Base-by-base conservation (phyloP, 768 basidiomycete genomes). In the Cystofilobasidium bisporidii region DNA sequence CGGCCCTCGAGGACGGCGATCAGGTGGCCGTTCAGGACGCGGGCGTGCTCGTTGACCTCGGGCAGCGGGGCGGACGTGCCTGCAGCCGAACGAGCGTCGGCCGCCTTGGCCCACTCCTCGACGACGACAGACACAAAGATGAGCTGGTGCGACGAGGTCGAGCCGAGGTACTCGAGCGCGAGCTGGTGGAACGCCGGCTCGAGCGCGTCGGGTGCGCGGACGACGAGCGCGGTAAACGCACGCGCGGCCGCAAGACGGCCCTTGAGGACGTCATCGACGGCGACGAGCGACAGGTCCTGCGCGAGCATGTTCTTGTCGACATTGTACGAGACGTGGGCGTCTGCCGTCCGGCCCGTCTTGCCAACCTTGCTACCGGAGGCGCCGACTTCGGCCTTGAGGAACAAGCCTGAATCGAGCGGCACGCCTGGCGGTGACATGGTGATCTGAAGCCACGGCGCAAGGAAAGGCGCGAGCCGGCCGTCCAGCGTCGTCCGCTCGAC, bases 251-350 rank as follows among this genome's bases (percentile, higher is more conserved):
- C 84, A 8, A 97, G 77, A 28, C 93, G 82, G 22, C 89, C 90
- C 70, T 87, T 85, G 66, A 93, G 75, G 43, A 91, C 84, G 6
- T 84, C 78, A 72, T 96, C 91, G 28, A 82, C 78, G 9, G 86
- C 80, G 38, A 98, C 82, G 43, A 99, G 80, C 0, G 89, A 85
- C 50, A 91, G 79, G 75, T 99, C 96, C 74, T 97, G 93, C 6
- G 83, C 81, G 28, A 97, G 81, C 86, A 98, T 91, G 67, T 87
- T 88, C 81, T 91, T 98, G 79, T 99, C 96, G 38, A 98, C 90
- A 72, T 96, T 92, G 75, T 98, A 90, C 56, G 85, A 82, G 10
- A 77, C 66, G 0, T 81, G 67, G n/a, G 67, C 61, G 45, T 63
- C 67, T 32, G 48, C 61, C 20, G 55, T 26, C 15, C 62, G 36